Base-by-base conservation (phyloP, 257 asterid genomes). In the Nyctanthes arbortristis region DNA sequence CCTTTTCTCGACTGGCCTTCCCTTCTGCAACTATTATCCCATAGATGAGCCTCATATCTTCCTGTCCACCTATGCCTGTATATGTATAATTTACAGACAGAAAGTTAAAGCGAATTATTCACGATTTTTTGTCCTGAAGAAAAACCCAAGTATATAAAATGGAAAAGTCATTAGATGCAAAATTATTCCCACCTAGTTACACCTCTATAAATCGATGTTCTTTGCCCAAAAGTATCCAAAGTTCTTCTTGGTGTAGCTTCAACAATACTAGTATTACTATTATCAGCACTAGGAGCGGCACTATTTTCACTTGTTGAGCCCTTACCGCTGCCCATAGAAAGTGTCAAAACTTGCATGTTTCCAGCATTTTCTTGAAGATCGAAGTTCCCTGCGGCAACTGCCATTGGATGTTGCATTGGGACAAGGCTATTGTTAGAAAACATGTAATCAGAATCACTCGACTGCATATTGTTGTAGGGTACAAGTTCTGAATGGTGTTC, bases 1-100 rank as follows among this genome's bases (percentile, higher is more conserved):
- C 98, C 98, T 79, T 93, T 93, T 28, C 98, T 79, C 1, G 95
- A 88, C 52, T 92, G 98, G 0, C 97, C 98, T 77, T 92, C 98
- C 73, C 98, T 84, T 67, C 98, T 86, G 79, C 98, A 89, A 69
- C 93, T 89, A 71, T 92, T 92, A 75, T 92, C 98, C 98, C 98
- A 92, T 0, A 92, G 82, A 79, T 92, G 98, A 2, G 97, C 97
- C 80, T 91, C 97, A 75, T 91, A 91, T 63, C 97, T 84, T 25
- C 97, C 97, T 0, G 96, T 91, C 97, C 98, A 92, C 69, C 98
- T 86, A 79, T 92, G 98, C 85, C 98, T 91, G 27, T 27, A 73
- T 9, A 11, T 40, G 30, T 10, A 32, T 67, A 56, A 9, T 9
- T 16, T 49, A n/a, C n/a, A n/a, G n/a, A n/a, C n/a, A n/a, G n/a